Evolutionary conservation across 2,329 filamentous ascomycete genomes (phyloP).

Genomic region (Colletotrichum lupini): DNA sequence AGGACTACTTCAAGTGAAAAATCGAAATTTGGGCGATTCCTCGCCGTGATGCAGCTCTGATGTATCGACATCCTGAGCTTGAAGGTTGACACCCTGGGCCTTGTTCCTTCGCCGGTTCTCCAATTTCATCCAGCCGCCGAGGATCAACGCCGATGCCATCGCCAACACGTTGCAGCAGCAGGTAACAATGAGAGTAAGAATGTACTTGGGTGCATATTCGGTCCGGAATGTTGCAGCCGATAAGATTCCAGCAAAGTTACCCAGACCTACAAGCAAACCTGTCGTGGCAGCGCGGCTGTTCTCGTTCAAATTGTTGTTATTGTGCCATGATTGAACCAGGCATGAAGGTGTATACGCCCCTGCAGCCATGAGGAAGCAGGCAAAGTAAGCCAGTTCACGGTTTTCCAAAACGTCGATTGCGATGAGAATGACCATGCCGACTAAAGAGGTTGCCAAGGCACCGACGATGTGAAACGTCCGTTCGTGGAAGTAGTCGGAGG

Average conservation of each 20-base stretch:
- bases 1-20: constrained; percentile 48
- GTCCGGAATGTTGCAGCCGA: constrained; percentile 52
- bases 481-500: constrained; percentile 57
- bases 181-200: constrained; percentile 53
- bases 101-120: constrained; percentile 54
- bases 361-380: constrained; percentile 61
- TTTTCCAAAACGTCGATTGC: constrained; percentile 44
- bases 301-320: constrained; percentile 56
- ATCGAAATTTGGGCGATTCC: constrained; percentile 49
- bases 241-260: constrained; percentile 57
- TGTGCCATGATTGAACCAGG: constrained; percentile 61
- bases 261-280: constrained; percentile 59
- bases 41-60: constrained; percentile 50
- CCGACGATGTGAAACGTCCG: constrained; percentile 58
- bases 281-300: constrained; percentile 56
- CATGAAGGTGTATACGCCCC: constrained; percentile 59
- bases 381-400: constrained; percentile 59
- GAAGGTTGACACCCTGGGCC: constrained; percentile 47
- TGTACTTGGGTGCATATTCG: constrained; percentile 60
- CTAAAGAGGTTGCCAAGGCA: constrained; percentile 43
- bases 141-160: constrained; percentile 49
- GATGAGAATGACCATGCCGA: constrained; percentile 61
- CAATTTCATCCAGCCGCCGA: constrained; percentile 57
- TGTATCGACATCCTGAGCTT: constrained; percentile 51
- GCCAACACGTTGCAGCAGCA: constrained; percentile 56